Evolutionary conservation across 345 rosid genomes (phyloP).

Genomic region (Gossypium bickii): DNA sequence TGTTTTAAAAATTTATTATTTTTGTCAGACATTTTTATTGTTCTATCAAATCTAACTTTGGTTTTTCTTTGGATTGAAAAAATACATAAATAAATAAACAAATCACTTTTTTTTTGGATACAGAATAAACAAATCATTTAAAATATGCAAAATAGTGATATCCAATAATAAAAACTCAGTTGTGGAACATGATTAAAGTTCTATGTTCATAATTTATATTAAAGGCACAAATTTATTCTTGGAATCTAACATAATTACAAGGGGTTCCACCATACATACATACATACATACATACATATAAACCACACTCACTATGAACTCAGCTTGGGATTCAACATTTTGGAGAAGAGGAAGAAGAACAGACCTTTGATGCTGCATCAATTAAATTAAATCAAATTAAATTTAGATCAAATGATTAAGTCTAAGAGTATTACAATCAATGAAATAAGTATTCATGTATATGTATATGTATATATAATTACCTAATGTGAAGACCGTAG

Average conservation of each 20-base stretch:
- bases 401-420: no score
- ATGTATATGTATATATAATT: neutral
- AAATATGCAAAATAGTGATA: neutral
- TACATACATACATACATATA: no score
- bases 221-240: neutral
- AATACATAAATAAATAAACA: no score
- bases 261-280: neutral
- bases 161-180: neutral
- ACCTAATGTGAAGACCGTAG: neutral
- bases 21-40: no score
- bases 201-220: neutral
- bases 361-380: neutral
- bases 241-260: neutral
- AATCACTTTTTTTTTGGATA: no score
- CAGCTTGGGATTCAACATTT: neutral
- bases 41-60: neutral
- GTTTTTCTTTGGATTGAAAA: neutral
- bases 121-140: no score
- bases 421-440: neutral
- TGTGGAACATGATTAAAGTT: neutral
- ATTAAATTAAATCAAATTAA: neutral
- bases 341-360: neutral
- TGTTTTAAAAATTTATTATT: no score
- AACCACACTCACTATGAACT: neutral
- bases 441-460: neutral